Percentiles rank a stretch among this genome's conserved stretches.
These are phyloP conservation scores for Cryphonectria nitschkei DNA, from an alignment of 2,329 filamentous ascomycete species.

Conservation along the genomic window DNA sequence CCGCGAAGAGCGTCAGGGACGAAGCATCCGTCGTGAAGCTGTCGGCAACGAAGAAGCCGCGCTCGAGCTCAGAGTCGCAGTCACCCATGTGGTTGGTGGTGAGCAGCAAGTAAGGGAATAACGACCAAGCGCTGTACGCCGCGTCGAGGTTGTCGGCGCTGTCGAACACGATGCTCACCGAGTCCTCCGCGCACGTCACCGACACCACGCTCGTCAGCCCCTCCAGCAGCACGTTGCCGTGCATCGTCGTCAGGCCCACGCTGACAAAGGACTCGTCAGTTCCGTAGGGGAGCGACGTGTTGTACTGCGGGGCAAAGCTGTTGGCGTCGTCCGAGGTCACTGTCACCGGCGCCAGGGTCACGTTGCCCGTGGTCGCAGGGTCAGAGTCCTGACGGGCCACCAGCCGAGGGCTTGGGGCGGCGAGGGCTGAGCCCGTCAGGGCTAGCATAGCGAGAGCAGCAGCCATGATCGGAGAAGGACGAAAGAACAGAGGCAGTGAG, in stretches of 20 bases:
- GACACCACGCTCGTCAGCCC: constrained; percentile 18
- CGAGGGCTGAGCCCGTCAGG: constrained; percentile 10
- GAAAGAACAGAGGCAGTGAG: not conserved
- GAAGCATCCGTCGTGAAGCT: constrained; percentile 11
- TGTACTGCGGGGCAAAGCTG: constrained; percentile 14
- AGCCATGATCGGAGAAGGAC: constrained; percentile 8
- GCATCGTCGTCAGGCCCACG: constrained; percentile 15
- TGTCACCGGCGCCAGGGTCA: constrained; percentile 20
- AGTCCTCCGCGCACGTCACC: constrained; percentile 20
- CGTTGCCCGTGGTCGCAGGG: constrained; percentile 19
- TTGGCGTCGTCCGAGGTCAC: not conserved
- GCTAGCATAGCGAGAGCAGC: constrained; percentile 4
- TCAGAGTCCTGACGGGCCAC: constrained; percentile 15
- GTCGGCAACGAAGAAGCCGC: constrained; percentile 24
- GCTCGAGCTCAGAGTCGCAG: constrained; percentile 25
- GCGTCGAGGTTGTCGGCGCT: constrained; percentile 17
- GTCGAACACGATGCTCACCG: constrained; percentile 22
- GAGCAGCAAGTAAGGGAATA: constrained; percentile 11
- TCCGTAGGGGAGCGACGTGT: constrained; percentile 21
- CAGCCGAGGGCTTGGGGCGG: constrained; percentile 6
- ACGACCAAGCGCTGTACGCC: constrained; percentile 24
- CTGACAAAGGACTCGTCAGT: constrained; percentile 20
- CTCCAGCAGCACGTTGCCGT: constrained; percentile 22
- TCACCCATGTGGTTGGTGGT: constrained; percentile 28
- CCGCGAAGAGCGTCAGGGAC: constrained; percentile 19